Conservation (phyloP, 805 yeast species). For the Candida arabinofermentans region DNA sequence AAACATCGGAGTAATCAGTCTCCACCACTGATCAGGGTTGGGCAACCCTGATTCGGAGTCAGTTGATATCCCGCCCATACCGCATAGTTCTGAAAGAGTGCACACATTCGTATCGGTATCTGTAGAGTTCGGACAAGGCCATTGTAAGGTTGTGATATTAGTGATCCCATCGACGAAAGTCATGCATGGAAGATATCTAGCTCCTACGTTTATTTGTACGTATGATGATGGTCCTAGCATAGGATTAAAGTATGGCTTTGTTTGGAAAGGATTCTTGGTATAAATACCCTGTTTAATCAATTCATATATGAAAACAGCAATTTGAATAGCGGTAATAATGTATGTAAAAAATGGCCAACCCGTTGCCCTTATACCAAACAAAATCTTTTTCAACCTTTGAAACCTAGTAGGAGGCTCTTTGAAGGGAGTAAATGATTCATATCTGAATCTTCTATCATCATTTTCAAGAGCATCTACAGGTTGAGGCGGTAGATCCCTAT, state of each 20-base stretch:
- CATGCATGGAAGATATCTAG: constrained; percentile 72
- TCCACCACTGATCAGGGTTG: constrained; percentile 63
- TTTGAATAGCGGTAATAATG: constrained; percentile 42
- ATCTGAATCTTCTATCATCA: no score
- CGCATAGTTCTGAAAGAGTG: constrained; percentile 54
- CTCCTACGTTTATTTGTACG: constrained; percentile 63
- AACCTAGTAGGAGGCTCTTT: not conserved
- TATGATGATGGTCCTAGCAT: constrained; percentile 76
- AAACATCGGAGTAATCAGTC: constrained; percentile 66
- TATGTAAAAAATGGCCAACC: constrained; percentile 29
- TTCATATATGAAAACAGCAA: constrained; percentile 59
- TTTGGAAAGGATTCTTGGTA: constrained; percentile 64
- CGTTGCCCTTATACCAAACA: constrained; percentile 13
- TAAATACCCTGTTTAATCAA: constrained; percentile 49
- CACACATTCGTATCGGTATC: constrained; percentile 51
- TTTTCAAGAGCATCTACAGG: no score
- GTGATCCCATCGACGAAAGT: constrained; percentile 47
- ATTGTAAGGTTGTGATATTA: constrained; percentile 38
- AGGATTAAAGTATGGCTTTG: constrained; percentile 70
- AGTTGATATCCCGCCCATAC: constrained; percentile 45
- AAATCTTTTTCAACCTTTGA: not conserved
- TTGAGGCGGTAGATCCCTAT: not conserved
- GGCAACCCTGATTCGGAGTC: constrained; percentile 26
- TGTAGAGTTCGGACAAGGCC: constrained; percentile 72
- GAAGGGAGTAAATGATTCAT: not conserved